Evolutionary conservation across 768 basidiomycete species (phyloP), one percentile per base, ranked within the genome.

Genomic region (Suillus subalutaceus): DNA sequence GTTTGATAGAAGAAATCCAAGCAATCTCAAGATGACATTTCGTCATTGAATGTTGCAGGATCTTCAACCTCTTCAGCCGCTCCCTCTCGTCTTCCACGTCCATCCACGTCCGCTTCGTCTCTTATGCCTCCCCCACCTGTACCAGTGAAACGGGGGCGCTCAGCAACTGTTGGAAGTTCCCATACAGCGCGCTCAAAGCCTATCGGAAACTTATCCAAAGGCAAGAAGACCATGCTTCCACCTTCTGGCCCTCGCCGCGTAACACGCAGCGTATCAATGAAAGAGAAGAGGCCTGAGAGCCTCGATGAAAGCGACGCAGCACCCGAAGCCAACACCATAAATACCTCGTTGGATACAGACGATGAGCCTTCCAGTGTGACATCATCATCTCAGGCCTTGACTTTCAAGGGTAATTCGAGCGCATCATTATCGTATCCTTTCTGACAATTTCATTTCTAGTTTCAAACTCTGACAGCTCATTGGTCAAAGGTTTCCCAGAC

Each of bases 221-320:
- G 64, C 59, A 65, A 64, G 62, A 64, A 60, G 44, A 41, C 4
- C 6, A 62, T 41, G 6, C 59, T 66, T 1, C n/a, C 20, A 26
- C 65, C 62, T 15, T 63, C 59, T 12, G 67, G 63, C 18, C n/a
- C 66, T 30, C 72, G 65, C 46, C 77, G 74, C 7, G 38, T 77
- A 15, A 77, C 76, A 15, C 68, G 76, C 37, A 77, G 76, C 40
- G 64, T 70, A 10, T 78, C 75, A 18, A 56, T 78, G 69, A 78
- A 68, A 58, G 68, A 71, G 38, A 64, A 69, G 57, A 64, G 62
- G 9, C 55, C 64, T 32, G 68, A 65, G 48, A 26, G 59, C 18
- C 64, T 57, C 3, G 52, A 20, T 35, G 9, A 59, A 48, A 62
- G 48, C 16, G 52, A 53, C 38, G 38, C 37, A 57, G 30, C 26